Evolutionary conservation across 192 early-diverging fungal species (phyloP), one percentile per base, ranked within the genome.

Genomic region (Chytriomyces sp.): DNA sequence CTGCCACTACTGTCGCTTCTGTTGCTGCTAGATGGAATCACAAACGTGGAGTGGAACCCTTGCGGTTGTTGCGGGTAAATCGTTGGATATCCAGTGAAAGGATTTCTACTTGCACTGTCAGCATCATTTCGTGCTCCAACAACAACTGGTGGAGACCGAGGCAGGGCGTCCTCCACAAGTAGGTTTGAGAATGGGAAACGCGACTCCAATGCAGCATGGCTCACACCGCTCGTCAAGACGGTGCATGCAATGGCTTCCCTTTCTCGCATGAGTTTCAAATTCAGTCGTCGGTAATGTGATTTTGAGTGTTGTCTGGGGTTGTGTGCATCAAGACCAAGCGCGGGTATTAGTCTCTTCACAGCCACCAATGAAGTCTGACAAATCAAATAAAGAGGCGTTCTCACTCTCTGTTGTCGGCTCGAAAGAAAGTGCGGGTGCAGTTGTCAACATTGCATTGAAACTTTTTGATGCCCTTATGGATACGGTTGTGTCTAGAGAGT

Each of bases 401-500:
- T 49, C 43, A 70, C 69, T 70, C 69, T 50, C 69, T 13, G 46
- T 70, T 70, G 71, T 73, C 71, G 11, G 71, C 71, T 8, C 71
- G 71, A 18, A 73, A 73, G 59, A 73, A 73, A 23, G 50, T 73
- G 7, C 71, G 53, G 8, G 16, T 4, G 18, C 71, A 73, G 16
- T 60, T 60, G 16, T 2, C 45, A 44, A 73, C 71, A 45, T 26
- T n/a, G 45, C 71, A 73, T n/a, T 60, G 53, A 26, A 73, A 73
- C 7, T 44, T 18, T 43, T 61, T 73, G 60, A 73, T 44, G 16
- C 71, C 71, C 45, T 73, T 73, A 43, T 73, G 71, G 23, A 73
- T 73, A 43, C 71, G 71, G 71, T 73, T 73, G 61, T 73, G 71
- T 8, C 71, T 53, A 18, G 71, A 73, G 71, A 73, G 71, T 73